A percentile compares a stretch with the other conserved stretches of the same genome.
Evolutionary conservation across 306 rosid species (phyloP).

Genomic region (Glycyrrhiza uralensis): DNA sequence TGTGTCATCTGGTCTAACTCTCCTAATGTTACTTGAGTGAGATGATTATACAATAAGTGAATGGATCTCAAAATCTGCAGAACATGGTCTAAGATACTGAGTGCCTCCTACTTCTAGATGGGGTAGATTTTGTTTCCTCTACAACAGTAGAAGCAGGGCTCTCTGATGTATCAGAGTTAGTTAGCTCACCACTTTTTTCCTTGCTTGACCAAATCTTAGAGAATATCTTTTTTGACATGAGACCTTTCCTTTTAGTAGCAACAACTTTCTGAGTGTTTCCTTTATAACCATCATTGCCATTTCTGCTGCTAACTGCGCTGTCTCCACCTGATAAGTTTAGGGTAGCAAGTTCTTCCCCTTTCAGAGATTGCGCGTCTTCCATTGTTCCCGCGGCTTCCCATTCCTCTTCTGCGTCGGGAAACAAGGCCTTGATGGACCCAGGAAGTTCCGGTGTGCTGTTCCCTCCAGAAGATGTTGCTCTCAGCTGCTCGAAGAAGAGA

Average conservation of each 20-base stretch:
- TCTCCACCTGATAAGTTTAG: slow-evolving; percentile 37
- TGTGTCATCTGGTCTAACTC: slow-evolving; percentile 39
- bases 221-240: slow-evolving; percentile 58
- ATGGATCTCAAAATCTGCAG: slow-evolving; percentile 1
- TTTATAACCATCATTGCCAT: slow-evolving; percentile 30
- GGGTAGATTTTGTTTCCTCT: slow-evolving; percentile 79
- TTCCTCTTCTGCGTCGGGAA: slow-evolving; percentile 73
- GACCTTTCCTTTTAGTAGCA: slow-evolving; percentile 56
- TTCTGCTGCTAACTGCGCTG: slow-evolving; percentile 23
- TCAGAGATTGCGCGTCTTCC: slow-evolving; percentile 59
- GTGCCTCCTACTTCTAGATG: slow-evolving; percentile 77
- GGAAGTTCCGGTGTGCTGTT: slow-evolving; percentile 60
- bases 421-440: slow-evolving; percentile 51
- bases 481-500: slow-evolving; percentile 82
- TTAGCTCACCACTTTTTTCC: slow-evolving; percentile 62
- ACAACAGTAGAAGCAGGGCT: slow-evolving; percentile 73
- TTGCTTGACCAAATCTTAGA: slow-evolving; percentile 87
- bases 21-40: slow-evolving; percentile 38
- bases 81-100: slow-evolving; percentile 56
- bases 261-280: slow-evolving; percentile 37
- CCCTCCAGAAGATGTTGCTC: slow-evolving; percentile 52
- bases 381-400: slow-evolving; percentile 67
- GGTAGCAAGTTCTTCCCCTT: slow-evolving; percentile 59
- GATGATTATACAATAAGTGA: slow-evolving; percentile 36
- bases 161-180: slow-evolving; percentile 83